Conservation (phyloP, 306 rosid species). For the Acacia melanoxylon region DNA sequence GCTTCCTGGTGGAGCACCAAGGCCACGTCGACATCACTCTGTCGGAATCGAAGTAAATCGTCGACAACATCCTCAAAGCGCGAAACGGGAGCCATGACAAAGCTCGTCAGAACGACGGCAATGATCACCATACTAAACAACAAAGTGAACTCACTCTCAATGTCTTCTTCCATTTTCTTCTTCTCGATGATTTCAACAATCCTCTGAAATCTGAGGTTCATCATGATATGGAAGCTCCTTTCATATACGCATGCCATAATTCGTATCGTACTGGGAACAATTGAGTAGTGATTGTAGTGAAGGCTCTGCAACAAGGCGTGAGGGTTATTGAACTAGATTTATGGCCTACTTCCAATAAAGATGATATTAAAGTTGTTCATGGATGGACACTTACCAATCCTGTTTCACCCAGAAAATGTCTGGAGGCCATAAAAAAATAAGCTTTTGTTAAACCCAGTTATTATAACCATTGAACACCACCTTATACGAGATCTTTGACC, state of each 20-base stretch:
- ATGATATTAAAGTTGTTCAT: slow-evolving; percentile 77
- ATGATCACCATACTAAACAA: background rate
- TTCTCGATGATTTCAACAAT: slow-evolving; percentile 53
- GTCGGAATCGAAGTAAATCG: slow-evolving; percentile 41
- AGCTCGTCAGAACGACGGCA: background rate
- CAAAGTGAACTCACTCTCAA: slow-evolving; percentile 41
- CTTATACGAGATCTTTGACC: slow-evolving; percentile 70
- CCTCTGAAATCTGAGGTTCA: slow-evolving; percentile 75
- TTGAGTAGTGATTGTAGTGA: slow-evolving; percentile 86
- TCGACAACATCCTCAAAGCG: slow-evolving; percentile 39
- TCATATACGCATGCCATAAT: slow-evolving; percentile 93
- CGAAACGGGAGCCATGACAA: slow-evolving; percentile 23
- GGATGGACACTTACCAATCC: slow-evolving; percentile 96
- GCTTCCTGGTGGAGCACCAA: slow-evolving; percentile 66
- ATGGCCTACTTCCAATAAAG: slow-evolving; percentile 79
- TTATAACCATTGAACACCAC: slow-evolving; percentile 93
- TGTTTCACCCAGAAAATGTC: slow-evolving; percentile 67
- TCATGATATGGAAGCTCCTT: slow-evolving; percentile 93
- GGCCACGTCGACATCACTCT: slow-evolving; percentile 44
- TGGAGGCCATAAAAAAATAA: slow-evolving; percentile 69
- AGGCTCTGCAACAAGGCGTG: slow-evolving; percentile 70
- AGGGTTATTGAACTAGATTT: slow-evolving; percentile 85
- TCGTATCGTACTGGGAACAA: slow-evolving; percentile 94
- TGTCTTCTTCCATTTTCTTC: slow-evolving; percentile 60
- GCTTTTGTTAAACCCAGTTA: slow-evolving; percentile 79